Base-by-base conservation (phyloP, 75 land plant species). In the Picea sitchensis region DNA sequence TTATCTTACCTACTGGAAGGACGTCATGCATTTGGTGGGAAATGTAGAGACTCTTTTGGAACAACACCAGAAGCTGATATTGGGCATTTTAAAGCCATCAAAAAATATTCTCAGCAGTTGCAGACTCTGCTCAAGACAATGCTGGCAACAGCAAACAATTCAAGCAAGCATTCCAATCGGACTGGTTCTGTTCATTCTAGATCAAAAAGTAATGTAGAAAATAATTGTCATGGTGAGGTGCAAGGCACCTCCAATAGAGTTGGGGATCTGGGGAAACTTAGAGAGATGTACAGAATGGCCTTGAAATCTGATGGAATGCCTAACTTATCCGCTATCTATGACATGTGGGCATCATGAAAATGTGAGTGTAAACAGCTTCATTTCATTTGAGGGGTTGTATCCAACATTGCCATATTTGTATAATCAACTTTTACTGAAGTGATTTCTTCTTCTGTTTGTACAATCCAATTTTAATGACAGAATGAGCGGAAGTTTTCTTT, bases 1-100 rank as follows among this genome's bases (percentile, higher is more conserved):
- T 75, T 96, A n/a, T 81, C 86, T 21, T 80, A 79, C 77, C 82
- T 98, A 44, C 88, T 98, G 68, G 96, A 98, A 80, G 98, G 90
- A 18, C 84, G 91, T 26, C 79, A 84, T 72, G 79, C 83, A 54
- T 80, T 61, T 68, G 76, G 57, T 57, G 83, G 78, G 23, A 51
- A 44, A 5, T 44, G 5, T 59, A 78, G 73, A 41, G 60, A 79
- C 9, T 78, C 83, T 12, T 36, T 61, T 32, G 71, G 34, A 14
- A 23, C 77, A 30, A 31, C 57, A 36, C 21, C 77, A 23, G 86
- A 83, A 17, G 44, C 87, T 5, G 18, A 65, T 34, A 15, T 36
- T 63, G 79, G 44, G 32, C 4, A 34, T 36, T n/a, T 17, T 7
- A 75, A 58, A 23, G 64, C 80, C 31, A 4, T 68, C 0, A 31